Evolutionary conservation across 768 basidiomycete genomes (phyloP).

Genomic region (Mycena olivaceomarginata): DNA sequence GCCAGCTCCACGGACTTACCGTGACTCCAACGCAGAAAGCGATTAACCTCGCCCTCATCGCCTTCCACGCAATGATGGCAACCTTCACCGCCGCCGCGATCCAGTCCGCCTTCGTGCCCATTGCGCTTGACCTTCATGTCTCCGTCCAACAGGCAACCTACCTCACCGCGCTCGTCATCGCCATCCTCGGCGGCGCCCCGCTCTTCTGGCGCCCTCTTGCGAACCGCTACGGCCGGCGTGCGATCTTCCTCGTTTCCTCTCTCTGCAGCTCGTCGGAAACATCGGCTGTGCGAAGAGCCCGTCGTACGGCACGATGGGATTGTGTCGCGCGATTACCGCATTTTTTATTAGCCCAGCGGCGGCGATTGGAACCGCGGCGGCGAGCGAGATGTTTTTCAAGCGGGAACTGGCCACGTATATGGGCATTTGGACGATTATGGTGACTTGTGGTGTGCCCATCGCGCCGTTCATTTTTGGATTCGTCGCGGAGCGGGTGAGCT

Average conservation of each 20-base stretch:
- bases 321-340: neutral
- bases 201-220: neutral
- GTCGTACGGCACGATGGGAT: neutral
- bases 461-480: neutral
- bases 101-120: constrained; percentile 2
- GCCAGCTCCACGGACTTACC: neutral
- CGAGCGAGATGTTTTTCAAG: constrained; percentile 1
- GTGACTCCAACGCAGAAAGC: neutral
- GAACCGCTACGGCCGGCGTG: neutral
- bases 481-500: neutral
- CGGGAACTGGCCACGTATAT: neutral
- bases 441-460: neutral
- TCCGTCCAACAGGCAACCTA: neutral
- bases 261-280: constrained; percentile 1
- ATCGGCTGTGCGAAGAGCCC: neutral
- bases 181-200: neutral
- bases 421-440: neutral
- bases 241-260: neutral
- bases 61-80: neutral
- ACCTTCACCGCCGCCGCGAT: neutral
- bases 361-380: neutral
- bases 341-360: constrained; percentile 6
- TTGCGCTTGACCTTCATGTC: neutral
- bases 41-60: neutral
- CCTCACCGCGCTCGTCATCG: neutral